A percentile compares a stretch with the other conserved stretches of the same genome.
Conservation (phyloP, 352 stramenopile genomes). For the Phytophthora pini region DNA sequence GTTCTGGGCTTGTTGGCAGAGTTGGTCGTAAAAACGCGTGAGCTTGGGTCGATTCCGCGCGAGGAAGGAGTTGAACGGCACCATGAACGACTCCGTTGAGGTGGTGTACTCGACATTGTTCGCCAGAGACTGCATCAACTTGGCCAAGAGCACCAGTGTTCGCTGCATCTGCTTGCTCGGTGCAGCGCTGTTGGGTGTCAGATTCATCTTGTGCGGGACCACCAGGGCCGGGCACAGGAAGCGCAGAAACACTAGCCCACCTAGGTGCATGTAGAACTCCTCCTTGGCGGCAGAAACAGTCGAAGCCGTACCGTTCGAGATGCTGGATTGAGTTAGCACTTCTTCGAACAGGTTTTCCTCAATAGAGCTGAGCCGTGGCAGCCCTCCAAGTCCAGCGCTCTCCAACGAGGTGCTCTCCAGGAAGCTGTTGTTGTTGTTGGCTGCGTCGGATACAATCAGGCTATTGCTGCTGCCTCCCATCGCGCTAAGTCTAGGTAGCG, state of each 20-base stretch:
- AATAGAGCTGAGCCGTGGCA: constrained; percentile 63
- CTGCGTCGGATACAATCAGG: constrained; percentile 25
- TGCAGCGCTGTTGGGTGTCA: constrained; percentile 52
- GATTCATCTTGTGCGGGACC: constrained; percentile 72
- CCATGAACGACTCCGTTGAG: constrained; percentile 78
- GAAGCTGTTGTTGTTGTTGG: constrained; percentile 37
- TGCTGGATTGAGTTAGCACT: constrained; percentile 33
- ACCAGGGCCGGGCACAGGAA: constrained; percentile 82
- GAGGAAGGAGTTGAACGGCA: constrained; percentile 80
- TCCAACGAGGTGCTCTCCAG: constrained; percentile 45
- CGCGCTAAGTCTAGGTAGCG: constrained; percentile 54
- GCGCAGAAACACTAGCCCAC: constrained; percentile 78
- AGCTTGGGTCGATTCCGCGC: constrained; percentile 60
- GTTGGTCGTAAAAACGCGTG: constrained; percentile 76
- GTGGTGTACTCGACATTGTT: constrained; percentile 79
- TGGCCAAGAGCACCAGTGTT: constrained; percentile 77
- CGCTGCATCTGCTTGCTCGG: constrained; percentile 65
- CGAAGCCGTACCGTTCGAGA: constrained; percentile 27
- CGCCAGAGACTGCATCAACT: constrained; percentile 82
- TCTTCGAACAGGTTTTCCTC: constrained; percentile 54
- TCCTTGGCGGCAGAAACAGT: constrained; percentile 48
- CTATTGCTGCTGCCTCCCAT: constrained; percentile 51
- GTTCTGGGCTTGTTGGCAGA: constrained; percentile 72
- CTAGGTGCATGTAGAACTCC: constrained; percentile 81
- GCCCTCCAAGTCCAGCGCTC: constrained; percentile 37